These are phyloP conservation scores for Fusarium palustre DNA, from an alignment of 2,329 filamentous ascomycete genomes.

Conservation along the genomic window DNA sequence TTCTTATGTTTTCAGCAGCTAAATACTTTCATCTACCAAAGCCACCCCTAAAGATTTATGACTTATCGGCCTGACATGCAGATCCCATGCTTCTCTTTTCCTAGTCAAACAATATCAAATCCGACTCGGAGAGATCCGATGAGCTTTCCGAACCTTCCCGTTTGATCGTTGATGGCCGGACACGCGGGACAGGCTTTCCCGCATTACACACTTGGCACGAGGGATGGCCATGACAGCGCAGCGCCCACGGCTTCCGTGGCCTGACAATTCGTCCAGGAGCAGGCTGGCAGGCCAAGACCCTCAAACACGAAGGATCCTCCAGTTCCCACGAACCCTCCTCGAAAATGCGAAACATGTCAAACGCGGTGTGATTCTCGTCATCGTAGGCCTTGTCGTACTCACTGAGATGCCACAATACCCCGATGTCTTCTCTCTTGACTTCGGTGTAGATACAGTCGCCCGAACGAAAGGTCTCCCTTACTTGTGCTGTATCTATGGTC, in stretches of 20 bases:
- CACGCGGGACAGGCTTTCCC: not conserved
- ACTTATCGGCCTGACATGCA: not conserved
- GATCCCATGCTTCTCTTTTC: not conserved
- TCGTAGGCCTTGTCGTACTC: not conserved
- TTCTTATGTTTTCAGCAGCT: not conserved
- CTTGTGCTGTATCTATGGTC: fast-evolving
- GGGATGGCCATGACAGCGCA: not conserved
- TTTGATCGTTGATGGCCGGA: not conserved
- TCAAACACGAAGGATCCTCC: not conserved
- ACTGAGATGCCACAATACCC: not conserved
- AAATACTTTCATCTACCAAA: not conserved
- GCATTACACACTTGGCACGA: not conserved
- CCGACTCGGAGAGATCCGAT: not conserved
- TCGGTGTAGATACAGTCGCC: not conserved
- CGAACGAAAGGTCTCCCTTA: constrained; percentile 12
- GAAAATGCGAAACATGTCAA: constrained; percentile 13
- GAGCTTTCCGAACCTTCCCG: not conserved
- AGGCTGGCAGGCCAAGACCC: constrained; percentile 4
- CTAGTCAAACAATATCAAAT: constrained; percentile 5
- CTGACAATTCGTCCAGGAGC: not conserved
- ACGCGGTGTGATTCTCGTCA: not conserved
- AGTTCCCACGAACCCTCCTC: not conserved
- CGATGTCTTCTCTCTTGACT: constrained; percentile 16
- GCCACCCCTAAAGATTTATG: not conserved
- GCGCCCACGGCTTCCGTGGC: not conserved